These are phyloP conservation scores for Cladophialophora chaetospira DNA, from an alignment of 2,329 filamentous ascomycete species.

Conservation along the genomic window DNA sequence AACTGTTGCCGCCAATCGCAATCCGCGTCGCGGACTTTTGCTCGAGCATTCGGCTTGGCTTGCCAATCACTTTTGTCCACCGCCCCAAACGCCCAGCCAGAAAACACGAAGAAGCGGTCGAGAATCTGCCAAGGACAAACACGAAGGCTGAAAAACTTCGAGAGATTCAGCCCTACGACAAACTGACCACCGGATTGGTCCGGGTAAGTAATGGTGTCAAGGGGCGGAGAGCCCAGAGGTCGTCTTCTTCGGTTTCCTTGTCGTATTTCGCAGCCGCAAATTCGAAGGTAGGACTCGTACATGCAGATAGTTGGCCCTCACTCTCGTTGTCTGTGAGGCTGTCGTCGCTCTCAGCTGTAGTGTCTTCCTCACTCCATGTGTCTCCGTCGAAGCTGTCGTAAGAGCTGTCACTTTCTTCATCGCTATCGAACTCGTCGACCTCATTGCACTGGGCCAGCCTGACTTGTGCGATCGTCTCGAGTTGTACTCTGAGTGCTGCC, in stretches of 20 bases:
- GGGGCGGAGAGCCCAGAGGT: conserved; percentile 28
- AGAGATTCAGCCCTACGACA: conserved; percentile 8
- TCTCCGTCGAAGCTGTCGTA: conserved; percentile 20
- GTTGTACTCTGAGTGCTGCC: conserved; percentile 24
- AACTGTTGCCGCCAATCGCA: not conserved
- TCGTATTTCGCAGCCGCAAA: conserved; percentile 10
- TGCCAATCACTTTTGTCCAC: not conserved
- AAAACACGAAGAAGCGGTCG: not conserved
- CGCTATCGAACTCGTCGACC: conserved; percentile 9
- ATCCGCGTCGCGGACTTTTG: not conserved
- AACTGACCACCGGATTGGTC: not conserved
- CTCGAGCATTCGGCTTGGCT: not conserved
- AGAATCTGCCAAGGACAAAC: conserved; percentile 3
- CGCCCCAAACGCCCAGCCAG: not conserved
- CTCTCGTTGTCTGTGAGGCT: conserved; percentile 27
- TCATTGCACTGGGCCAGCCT: conserved; percentile 4
- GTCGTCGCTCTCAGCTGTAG: conserved; percentile 23
- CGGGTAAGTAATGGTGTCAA: conserved; percentile 8
- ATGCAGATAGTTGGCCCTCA: conserved; percentile 18
- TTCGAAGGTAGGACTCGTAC: conserved; percentile 20
- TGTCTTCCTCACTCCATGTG: conserved; percentile 21
- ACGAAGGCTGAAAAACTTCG: conserved; percentile 22
- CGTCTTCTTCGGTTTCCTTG: conserved; percentile 5
- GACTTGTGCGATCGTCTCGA: conserved; percentile 14
- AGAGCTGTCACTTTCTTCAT: conserved; percentile 15